These are phyloP conservation scores for Elsinoe australis DNA, from an alignment of 2,329 filamentous ascomycete species.

Conservation along the genomic window DNA sequence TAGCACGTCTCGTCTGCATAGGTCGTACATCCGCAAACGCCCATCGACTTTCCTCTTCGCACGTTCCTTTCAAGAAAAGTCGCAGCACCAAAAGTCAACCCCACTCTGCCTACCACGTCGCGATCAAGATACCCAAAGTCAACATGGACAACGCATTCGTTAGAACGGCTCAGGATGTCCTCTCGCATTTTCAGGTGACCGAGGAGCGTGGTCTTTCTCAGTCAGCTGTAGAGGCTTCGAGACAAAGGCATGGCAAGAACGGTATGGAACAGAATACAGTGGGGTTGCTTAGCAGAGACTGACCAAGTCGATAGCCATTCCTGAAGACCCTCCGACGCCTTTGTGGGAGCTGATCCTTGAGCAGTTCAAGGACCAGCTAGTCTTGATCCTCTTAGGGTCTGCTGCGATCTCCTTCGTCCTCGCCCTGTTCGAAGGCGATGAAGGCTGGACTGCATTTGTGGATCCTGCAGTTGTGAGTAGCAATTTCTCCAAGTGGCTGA, in stretches of 20 bases:
- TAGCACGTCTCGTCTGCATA: background rate
- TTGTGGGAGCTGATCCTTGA: conserved; percentile 94
- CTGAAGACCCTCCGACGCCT: conserved; percentile 90
- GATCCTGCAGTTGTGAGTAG: conserved; percentile 85
- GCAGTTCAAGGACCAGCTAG: conserved; percentile 98
- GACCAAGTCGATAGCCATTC: conserved; percentile 48
- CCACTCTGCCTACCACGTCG: no score
- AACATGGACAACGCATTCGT: conserved; percentile 34
- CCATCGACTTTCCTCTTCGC: background rate
- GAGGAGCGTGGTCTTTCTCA: conserved; percentile 29
- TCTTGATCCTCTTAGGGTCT: conserved; percentile 87
- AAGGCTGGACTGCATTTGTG: conserved; percentile 95
- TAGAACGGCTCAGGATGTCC: conserved; percentile 29
- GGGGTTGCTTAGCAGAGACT: conserved; percentile 16
- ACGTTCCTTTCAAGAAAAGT: no score
- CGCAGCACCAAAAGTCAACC: no score
- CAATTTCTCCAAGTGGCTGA: background rate
- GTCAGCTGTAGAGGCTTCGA: conserved; percentile 26
- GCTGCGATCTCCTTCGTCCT: conserved; percentile 89
- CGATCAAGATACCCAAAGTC: no score
- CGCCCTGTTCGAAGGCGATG: conserved; percentile 84
- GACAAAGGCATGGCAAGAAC: conserved; percentile 33
- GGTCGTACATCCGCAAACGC: background rate
- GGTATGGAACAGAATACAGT: conserved; percentile 23
- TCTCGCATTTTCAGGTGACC: conserved; percentile 32